These are phyloP conservation scores for Termitomyces sp. DNA, from an alignment of 768 basidiomycete species.

Conservation along the genomic window DNA sequence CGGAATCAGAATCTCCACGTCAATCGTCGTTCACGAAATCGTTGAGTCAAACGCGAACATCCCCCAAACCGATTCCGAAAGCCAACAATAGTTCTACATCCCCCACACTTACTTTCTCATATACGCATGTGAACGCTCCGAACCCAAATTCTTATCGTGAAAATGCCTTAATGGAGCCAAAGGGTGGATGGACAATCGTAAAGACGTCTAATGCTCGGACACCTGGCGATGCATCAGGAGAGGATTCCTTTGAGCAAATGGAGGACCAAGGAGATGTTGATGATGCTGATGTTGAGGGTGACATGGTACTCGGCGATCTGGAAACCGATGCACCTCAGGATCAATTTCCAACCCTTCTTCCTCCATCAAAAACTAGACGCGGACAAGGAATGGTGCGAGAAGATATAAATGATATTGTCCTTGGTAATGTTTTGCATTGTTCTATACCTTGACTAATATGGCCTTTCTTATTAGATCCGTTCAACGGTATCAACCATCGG, in stretches of 20 bases:
- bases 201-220: slow-evolving; percentile 27
- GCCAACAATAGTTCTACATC: slow-evolving; percentile 45
- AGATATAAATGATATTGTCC: slow-evolving; percentile 71
- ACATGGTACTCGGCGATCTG: slow-evolving; percentile 73
- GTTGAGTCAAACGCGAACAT: slow-evolving; percentile 35
- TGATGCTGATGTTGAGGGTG: slow-evolving; percentile 68
- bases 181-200: slow-evolving; percentile 78
- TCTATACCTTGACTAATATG: slow-evolving; percentile 20
- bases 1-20: slow-evolving; percentile 68
- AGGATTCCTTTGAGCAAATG: slow-evolving; percentile 18
- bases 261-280: slow-evolving; percentile 47
- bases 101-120: slow-evolving; percentile 71
- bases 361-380: slow-evolving; percentile 35
- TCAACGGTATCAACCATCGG: slow-evolving; percentile 46
- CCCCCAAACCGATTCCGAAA: slow-evolving; percentile 54
- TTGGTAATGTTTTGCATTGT: slow-evolving; percentile 43
- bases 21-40: slow-evolving; percentile 45
- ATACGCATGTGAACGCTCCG: slow-evolving; percentile 73
- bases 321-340: slow-evolving; percentile 46
- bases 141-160: slow-evolving; percentile 71
- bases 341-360: slow-evolving; percentile 19
- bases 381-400: slow-evolving; percentile 48
- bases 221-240: slow-evolving; percentile 12
- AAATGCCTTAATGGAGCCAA: slow-evolving; percentile 29
- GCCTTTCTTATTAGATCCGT: slow-evolving; percentile 42